Conservation (phyloP, 208 protist genomes). For the Novymonas esmeraldas region DNA sequence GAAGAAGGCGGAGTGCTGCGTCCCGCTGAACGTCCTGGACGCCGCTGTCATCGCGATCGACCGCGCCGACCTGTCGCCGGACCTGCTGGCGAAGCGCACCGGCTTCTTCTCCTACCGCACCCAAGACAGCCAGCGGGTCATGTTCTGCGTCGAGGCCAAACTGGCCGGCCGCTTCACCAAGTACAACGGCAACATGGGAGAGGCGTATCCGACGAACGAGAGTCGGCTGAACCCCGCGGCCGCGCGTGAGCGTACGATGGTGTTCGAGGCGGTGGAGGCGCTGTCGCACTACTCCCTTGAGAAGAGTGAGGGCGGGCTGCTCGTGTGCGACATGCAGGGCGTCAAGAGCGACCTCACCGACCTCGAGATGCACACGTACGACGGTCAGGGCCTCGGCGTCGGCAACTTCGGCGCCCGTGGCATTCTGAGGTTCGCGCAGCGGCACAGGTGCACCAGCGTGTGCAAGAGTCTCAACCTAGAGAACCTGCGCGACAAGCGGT, state of each 20-base stretch:
- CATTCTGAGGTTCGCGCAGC: conserved; percentile 48
- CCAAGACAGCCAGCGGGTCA: conserved; percentile 48
- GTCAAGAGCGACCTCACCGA: conserved; percentile 66
- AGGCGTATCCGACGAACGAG: conserved; percentile 57
- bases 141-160: conserved; percentile 73
- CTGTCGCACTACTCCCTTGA: conserved; percentile 76
- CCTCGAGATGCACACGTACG: conserved; percentile 72
- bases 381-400: conserved; percentile 59
- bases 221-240: conserved; percentile 26
- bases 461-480: conserved; percentile 48
- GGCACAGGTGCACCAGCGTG: conserved; percentile 61
- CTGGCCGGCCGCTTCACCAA: conserved; percentile 73
- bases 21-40: conserved; percentile 35
- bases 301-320: conserved; percentile 45
- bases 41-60: conserved; percentile 53
- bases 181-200: conserved; percentile 85
- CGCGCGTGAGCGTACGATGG: conserved; percentile 28
- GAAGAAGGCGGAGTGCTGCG: conserved; percentile 27
- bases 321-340: conserved; percentile 80
- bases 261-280: conserved; percentile 77
- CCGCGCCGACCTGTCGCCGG: conserved; percentile 39
- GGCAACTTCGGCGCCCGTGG: conserved; percentile 69
- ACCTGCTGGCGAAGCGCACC: conserved; percentile 33
- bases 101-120: conserved; percentile 79
- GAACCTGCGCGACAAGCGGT: conserved; percentile 18